Evolutionary conservation across 352 stramenopile genomes (phyloP).

Genomic region (Phytophthora brassicae): DNA sequence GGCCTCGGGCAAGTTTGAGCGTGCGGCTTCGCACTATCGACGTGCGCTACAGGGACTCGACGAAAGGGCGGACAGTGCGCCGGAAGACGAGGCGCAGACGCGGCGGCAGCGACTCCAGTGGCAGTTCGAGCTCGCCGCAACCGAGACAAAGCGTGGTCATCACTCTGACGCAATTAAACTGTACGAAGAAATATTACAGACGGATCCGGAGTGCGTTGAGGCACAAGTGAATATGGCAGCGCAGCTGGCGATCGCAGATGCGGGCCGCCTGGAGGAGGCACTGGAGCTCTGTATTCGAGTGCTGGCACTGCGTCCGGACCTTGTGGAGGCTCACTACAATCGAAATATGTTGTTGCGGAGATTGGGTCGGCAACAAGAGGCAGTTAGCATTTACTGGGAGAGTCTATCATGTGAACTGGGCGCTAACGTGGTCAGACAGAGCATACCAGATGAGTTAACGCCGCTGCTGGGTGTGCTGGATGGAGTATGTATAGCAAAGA

Average conservation of each 20-base stretch:
- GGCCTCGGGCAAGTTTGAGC: slow-evolving; percentile 15
- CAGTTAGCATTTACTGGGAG: slow-evolving; percentile 45
- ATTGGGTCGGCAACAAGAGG: slow-evolving; percentile 45
- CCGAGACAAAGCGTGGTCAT: slow-evolving; percentile 11
- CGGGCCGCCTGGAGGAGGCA: slow-evolving; percentile 30
- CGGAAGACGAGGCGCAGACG: slow-evolving; percentile 6
- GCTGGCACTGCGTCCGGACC: slow-evolving; percentile 28
- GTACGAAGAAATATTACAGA: slow-evolving; percentile 35
- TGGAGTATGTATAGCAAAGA: not conserved
- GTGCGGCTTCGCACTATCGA: slow-evolving; percentile 34
- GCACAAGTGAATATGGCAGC: slow-evolving; percentile 60
- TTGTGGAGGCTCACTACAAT: slow-evolving; percentile 58
- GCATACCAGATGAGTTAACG: slow-evolving; percentile 14
- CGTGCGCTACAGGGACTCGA: slow-evolving; percentile 27
- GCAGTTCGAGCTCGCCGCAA: slow-evolving; percentile 27
- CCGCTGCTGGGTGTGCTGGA: slow-evolving; percentile 47
- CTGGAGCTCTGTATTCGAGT: slow-evolving; percentile 40
- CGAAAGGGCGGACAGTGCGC: not conserved
- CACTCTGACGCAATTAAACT: slow-evolving; percentile 32
- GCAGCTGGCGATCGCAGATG: slow-evolving; percentile 41
- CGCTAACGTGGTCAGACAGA: slow-evolving; percentile 1
- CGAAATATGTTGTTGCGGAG: slow-evolving; percentile 63
- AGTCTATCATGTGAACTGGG: slow-evolving; percentile 89
- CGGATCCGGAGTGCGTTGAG: slow-evolving; percentile 31
- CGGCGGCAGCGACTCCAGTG: slow-evolving; percentile 18